Percentiles rank a stretch among this genome's conserved stretches.
These are phyloP conservation scores for Malassezia furfur DNA, from an alignment of 1,284 basidiomycete species.

Conservation along the genomic window DNA sequence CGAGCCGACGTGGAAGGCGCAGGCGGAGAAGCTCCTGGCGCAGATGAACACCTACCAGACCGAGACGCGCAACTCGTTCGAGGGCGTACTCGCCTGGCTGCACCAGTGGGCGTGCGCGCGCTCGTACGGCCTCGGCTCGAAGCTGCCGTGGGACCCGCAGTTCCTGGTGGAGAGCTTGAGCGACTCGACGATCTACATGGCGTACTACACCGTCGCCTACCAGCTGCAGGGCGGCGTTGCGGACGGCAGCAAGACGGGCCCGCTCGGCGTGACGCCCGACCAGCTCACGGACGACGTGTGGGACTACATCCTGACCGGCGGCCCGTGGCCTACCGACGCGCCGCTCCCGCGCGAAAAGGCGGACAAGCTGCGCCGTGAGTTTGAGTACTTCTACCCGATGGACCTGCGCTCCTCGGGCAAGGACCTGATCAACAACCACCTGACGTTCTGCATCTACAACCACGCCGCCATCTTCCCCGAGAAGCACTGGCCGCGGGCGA, in stretches of 20 bases:
- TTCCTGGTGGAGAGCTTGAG: slow-evolving; percentile 94
- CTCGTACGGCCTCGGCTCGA: slow-evolving; percentile 89
- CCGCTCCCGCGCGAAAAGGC: slow-evolving; percentile 66
- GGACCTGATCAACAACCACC: slow-evolving; percentile 90
- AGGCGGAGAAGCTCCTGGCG: slow-evolving; percentile 72
- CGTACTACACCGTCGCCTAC: slow-evolving; percentile 83
- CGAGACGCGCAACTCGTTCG: slow-evolving; percentile 85
- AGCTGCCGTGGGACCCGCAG: slow-evolving; percentile 90
- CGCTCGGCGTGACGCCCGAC: slow-evolving; percentile 72
- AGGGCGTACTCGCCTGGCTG: slow-evolving; percentile 85
- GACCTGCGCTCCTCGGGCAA: slow-evolving; percentile 98
- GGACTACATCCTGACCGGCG: slow-evolving; percentile 81
- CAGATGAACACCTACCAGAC: slow-evolving; percentile 80
- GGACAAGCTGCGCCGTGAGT: slow-evolving; percentile 77
- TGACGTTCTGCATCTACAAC: slow-evolving; percentile 89
- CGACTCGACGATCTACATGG: slow-evolving; percentile 98
- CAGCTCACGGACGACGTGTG: slow-evolving; percentile 96
- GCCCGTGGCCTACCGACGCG: slow-evolving; percentile 61
- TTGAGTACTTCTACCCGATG: slow-evolving; percentile 96
- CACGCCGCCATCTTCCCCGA: slow-evolving; percentile 91
- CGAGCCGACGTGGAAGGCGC: slow-evolving; percentile 73
- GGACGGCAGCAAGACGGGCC: slow-evolving; percentile 71
- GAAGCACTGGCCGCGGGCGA: slow-evolving; percentile 81
- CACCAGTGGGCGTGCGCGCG: slow-evolving; percentile 98
- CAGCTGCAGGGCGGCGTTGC: slow-evolving; percentile 54